phyloP scores from a whole-genome alignment of 177 flowering plant genomes.

The Vitis hybrid region DNA sequence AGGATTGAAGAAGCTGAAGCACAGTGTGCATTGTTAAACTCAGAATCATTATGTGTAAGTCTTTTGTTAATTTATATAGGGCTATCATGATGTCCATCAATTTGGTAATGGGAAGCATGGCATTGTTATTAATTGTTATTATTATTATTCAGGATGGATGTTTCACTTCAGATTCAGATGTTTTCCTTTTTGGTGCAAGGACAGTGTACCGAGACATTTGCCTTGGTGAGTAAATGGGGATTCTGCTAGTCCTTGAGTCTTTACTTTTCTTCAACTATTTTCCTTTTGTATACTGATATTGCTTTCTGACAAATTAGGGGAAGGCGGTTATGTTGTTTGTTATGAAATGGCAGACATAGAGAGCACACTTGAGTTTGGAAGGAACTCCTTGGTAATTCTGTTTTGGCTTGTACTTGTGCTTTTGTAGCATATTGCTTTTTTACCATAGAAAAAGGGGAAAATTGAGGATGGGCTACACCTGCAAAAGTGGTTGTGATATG shows the following conservation, averaged over 20 bases:
- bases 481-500: no score
- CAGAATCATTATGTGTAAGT: slow-evolving; percentile 85
- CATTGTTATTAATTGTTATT: background rate
- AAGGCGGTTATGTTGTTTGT: slow-evolving; percentile 83
- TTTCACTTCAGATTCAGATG: slow-evolving; percentile 91
- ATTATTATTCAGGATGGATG: slow-evolving; percentile 77
- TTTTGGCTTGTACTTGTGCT: background rate
- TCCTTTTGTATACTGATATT: slow-evolving; percentile 1
- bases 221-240: slow-evolving; percentile 51
- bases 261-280: background rate
- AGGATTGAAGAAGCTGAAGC: slow-evolving; percentile 98
- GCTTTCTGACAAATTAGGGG: slow-evolving; percentile 50
- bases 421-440: background rate
- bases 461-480: no score
- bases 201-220: slow-evolving; percentile 92
- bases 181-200: slow-evolving; percentile 92
- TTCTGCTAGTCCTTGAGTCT: background rate
- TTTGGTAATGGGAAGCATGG: background rate
- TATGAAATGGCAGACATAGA: slow-evolving; percentile 95
- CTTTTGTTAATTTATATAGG: background rate
- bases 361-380: slow-evolving; percentile 83
- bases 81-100: background rate
- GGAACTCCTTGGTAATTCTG: slow-evolving; percentile 46
- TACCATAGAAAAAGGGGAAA: background rate
- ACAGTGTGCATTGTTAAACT: slow-evolving; percentile 82